Base-by-base conservation (phyloP, 345 rosid genomes). In the Gossypium raimondii region DNA sequence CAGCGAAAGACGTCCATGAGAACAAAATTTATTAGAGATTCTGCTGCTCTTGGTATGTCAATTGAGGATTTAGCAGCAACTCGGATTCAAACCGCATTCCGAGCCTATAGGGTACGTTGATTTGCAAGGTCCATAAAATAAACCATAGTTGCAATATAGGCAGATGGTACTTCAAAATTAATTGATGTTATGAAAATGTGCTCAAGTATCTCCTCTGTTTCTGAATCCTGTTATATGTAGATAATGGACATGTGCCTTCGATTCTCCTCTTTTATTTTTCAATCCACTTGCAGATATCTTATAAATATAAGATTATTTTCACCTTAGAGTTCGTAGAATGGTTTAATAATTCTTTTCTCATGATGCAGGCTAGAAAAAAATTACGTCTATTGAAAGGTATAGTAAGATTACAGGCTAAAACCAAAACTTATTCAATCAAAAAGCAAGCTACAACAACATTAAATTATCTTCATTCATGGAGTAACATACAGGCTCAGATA, bases 401-500 rank as follows among this genome's bases (percentile, higher is more conserved):
- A 12, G 87, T 77, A 73, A 81, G 91, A 77, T 79, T 92, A 76
- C 90, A 85, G 84, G 77, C 73, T 38, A 67, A 77, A 69, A 76
- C 85, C 57, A 89, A 83, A 76, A 81, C 83, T 14, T 24, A 62
- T 77, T 81, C 89, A 1, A 84, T 86, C 77, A 84, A 87, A 85
- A 89, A 82, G 81, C 98, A 93, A 84, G 90, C 93, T 17, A 68
- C 72, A 0, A 79, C 82, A 34, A 85, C 96, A 34, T 76, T 93
- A 80, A 82, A 80, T 75, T 81, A 87, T 83, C 94, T 95, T 69
- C 96, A 95, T 79, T 79, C 92, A 20, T 95, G 98, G 99, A 89
- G 97, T 88, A 82, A 85, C 60, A 82, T 90, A 73, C 98, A 93
- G 80, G 70, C 81, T 5, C 85, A 91, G 81, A 84, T 95, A 71